Base-by-base conservation (phyloP, 1,284 basidiomycete genomes). In the Neonothopanus nambi region DNA sequence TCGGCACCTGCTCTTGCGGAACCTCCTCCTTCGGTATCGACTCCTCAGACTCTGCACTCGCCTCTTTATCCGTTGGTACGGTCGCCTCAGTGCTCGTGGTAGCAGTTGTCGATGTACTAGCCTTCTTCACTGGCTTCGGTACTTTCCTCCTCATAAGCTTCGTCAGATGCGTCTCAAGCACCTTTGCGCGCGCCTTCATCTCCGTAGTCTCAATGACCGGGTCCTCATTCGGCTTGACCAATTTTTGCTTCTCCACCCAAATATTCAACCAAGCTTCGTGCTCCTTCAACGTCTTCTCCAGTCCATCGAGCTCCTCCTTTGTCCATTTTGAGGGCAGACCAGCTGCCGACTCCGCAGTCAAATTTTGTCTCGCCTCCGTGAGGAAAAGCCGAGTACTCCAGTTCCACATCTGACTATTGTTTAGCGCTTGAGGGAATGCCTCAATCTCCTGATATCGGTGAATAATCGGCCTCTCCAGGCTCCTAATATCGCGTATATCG, bases 381-480 rank as follows among this genome's bases (percentile, higher is more conserved):
- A 97, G 76, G 82, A 98, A 98, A 18, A 87, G 67, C 12, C 87
- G 82, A 3, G 89, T 84, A 64, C 78, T 80, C 84, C 85, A 91
- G 64, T 91, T 91, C 85, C 86, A 87, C 79, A 83, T 86, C 67
- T 90, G 88, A 52, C 80, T 84, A 78, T 78, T 89, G 72, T 84
- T 92, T 66, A 85, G 87, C 61, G 76, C 87, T 67, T 72, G 81
- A 57, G 78, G 87, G 79, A 78, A 91, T 61, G 85, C 82, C 61
- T 89, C 84, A 51, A 89, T 88, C 71, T 99, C 95, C 66, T 83
- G 81, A 71, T 95, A 91, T 11, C 97, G 89, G 64, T 87, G 82
- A 41, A 91, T 80, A 54, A 98, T 85, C 2, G 93, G 92, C 42
- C 78, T 76, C 67, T 98, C 94, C 55, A 95, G 72, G 39, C 77